Conservation (phyloP, 331 rosid species). For the Phaseolus coccineus region DNA sequence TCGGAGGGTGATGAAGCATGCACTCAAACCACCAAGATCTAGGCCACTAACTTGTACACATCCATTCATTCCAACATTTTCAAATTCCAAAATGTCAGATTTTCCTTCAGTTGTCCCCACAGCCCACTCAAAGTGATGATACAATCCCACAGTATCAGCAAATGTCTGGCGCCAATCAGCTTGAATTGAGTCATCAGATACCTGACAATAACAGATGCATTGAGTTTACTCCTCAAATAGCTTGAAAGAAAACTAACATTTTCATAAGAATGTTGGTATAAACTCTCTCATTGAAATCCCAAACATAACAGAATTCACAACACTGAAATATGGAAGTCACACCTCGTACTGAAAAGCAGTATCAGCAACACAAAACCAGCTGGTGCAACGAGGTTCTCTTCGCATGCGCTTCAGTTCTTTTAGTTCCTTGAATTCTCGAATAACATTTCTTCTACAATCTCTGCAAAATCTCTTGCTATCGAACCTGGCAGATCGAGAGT, state of each 20-base stretch:
- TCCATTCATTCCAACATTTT: constrained; percentile 88
- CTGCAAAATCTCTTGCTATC: constrained; percentile 98
- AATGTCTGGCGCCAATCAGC: constrained; percentile 92
- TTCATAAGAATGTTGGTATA: constrained; percentile 19
- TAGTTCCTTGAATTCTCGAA: constrained; percentile 93
- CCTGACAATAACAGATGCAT: constrained; percentile 58
- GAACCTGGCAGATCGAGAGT: constrained; percentile 68
- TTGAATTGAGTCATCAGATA: constrained; percentile 73
- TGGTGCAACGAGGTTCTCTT: constrained; percentile 84
- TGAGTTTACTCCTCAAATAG: constrained; percentile 26
- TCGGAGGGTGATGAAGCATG: constrained; percentile 87
- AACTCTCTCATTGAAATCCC: constrained; percentile 17
- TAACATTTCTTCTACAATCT: constrained; percentile 96
- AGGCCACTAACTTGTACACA: constrained; percentile 78
- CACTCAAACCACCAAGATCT: constrained; percentile 75
- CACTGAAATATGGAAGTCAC: constrained; percentile 45
- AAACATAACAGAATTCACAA: constrained; percentile 29
- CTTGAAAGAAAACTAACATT: constrained; percentile 36
- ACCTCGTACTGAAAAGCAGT: constrained; percentile 93
- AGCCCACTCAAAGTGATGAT: constrained; percentile 96
- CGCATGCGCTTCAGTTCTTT: constrained; percentile 88
- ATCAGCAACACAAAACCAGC: constrained; percentile 92
- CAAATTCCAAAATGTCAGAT: constrained; percentile 88
- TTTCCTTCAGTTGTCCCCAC: constrained; percentile 96
- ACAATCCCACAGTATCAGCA: constrained; percentile 74